phyloP scores from a whole-genome alignment of 345 rosid genomes.

The Gossypium arboreum region DNA sequence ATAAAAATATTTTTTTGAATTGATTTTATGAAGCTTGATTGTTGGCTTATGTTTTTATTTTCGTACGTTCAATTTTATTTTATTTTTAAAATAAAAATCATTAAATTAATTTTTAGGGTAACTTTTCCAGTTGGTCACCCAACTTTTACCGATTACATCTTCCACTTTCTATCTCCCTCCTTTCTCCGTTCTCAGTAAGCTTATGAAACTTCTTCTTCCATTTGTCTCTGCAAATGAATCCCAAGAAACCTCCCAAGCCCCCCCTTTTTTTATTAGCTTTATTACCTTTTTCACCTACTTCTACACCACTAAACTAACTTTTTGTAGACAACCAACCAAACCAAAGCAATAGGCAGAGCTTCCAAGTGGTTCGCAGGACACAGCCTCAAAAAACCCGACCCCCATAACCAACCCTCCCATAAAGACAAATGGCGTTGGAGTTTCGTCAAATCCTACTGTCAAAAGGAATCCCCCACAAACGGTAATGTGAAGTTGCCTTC shows the following conservation, averaged over 20 bases:
- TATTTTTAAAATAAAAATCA: too few relatives aligned
- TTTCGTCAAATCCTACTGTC: constrained; percentile 71
- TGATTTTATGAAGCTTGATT: too few relatives aligned
- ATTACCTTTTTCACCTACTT: background rate
- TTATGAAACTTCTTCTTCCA: background rate
- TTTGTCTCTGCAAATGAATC: background rate
- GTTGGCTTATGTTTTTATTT: too few relatives aligned
- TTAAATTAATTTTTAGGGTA: too few relatives aligned
- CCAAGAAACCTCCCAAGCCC: background rate
- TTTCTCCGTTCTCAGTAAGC: too few relatives aligned
- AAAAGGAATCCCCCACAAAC: constrained; percentile 20
- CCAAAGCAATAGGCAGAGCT: constrained; percentile 63
- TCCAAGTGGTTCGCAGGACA: constrained; percentile 63
- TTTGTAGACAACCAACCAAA: background rate
- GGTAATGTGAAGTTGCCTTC: background rate
- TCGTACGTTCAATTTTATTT: too few relatives aligned
- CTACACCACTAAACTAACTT: background rate
- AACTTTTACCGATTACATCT: too few relatives aligned
- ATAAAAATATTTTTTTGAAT: too few relatives aligned
- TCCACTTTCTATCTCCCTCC: background rate
- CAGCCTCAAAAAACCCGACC: constrained; percentile 60
- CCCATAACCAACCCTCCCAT: constrained; percentile 18
- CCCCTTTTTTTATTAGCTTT: background rate
- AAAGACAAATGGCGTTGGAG: constrained; percentile 76
- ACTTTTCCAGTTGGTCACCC: too few relatives aligned